Percentiles rank a stretch among this genome's conserved stretches.
These are phyloP conservation scores for Phaffia tasmanica DNA, from an alignment of 768 basidiomycete genomes.

Conservation along the genomic window DNA sequence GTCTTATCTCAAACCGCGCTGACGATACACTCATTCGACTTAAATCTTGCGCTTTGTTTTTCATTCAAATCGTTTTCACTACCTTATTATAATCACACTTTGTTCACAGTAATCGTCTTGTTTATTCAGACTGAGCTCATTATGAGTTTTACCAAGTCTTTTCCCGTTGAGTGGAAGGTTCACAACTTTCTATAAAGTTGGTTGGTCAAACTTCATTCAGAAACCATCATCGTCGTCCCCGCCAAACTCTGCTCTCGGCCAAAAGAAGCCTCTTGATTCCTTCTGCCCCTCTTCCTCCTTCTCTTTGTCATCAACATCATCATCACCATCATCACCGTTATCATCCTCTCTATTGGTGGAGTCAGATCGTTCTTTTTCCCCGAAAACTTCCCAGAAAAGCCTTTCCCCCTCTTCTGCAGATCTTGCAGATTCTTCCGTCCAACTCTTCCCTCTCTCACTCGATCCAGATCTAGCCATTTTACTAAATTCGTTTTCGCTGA, in stretches of 20 bases:
- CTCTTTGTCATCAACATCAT: constrained; percentile 46
- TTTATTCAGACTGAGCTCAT: too few relatives aligned
- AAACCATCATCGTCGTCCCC: constrained; percentile 4
- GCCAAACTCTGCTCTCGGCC: constrained; percentile 7
- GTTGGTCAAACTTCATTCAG: too few relatives aligned
- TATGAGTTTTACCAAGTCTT: too few relatives aligned
- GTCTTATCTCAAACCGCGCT: too few relatives aligned
- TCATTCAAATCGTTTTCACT: constrained; percentile 18
- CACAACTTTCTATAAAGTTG: too few relatives aligned
- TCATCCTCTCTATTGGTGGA: constrained; percentile 29
- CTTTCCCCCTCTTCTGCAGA: constrained; percentile 47
- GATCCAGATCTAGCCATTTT: too few relatives aligned
- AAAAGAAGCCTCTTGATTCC: constrained; percentile 37
- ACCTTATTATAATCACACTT: too few relatives aligned
- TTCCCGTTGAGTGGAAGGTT: too few relatives aligned
- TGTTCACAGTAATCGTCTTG: too few relatives aligned
- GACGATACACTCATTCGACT: constrained; percentile 1
- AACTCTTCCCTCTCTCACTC: constrained; percentile 34
- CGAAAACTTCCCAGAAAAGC: constrained; percentile 47
- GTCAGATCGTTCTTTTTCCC: constrained; percentile 22
- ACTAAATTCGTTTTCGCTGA: too few relatives aligned
- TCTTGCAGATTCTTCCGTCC: constrained; percentile 45
- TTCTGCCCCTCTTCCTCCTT: constrained; percentile 35
- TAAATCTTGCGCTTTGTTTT: constrained; percentile 12
- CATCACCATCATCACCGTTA: constrained; percentile 47